Evolutionary conservation across 208 protist species (phyloP), one percentile per base, ranked within the genome.

Genomic region (Trypanosomatidae sp.): DNA sequence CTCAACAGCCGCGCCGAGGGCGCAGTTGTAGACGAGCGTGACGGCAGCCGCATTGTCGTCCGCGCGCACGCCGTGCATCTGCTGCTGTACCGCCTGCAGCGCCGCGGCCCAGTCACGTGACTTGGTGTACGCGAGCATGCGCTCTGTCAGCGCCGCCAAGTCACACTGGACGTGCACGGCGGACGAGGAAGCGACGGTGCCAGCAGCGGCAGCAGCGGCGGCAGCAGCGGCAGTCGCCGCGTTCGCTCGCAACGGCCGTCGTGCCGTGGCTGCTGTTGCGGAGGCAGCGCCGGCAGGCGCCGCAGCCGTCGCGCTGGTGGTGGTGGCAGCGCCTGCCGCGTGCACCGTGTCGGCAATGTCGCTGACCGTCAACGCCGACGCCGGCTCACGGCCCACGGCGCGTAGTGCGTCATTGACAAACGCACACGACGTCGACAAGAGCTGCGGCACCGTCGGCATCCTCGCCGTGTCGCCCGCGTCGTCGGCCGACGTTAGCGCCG

Each of bases 11-110:
- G 85, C 72, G 43, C 74, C 78, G 24, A 93, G 47, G 8, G 74
- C 80, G 38, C 85, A 93, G 46, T 93, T 93, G 61, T 88, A 90
- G 6, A 93, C 26, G n/a, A 93, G 61, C 11, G 78, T 87, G n/a
- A 87, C 25, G 11, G 78, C 68, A 3, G 72, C 68, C 2, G 59
- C 39, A 26, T 83, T 69, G 16, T 63, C 57, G 26, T 45, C 20
- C 18, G 38, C 43, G 6, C 48, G n/a, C 5, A 20, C 32, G 18
- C 46, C 43, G 8, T 86, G 49, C n/a, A n/a, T n/a, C n/a, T n/a
- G n/a, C 19, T 41, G 20, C 7, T 60, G 27, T 0, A 93, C 48
- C 6, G 69, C 49, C 10, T 59, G 39, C 6, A 88, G 47, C 32
- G 85, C 79, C 49, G 67, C 71, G 3, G 30, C 44, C 80, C 85